These are phyloP conservation scores for Arthrobotrys entomopaga DNA, from an alignment of 2,329 filamentous ascomycete genomes.

Conservation along the genomic window DNA sequence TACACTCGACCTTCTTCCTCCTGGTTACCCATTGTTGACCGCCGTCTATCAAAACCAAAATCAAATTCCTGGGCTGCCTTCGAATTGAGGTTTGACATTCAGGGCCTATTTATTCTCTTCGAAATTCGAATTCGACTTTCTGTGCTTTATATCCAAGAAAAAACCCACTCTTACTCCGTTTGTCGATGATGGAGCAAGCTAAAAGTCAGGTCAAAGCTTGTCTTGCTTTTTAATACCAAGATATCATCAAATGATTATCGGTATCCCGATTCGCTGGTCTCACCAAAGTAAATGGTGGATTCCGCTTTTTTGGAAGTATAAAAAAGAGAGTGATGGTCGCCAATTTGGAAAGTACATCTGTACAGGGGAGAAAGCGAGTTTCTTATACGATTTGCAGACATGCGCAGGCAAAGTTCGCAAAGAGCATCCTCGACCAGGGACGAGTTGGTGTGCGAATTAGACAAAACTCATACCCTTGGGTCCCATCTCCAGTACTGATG, in stretches of 20 bases:
- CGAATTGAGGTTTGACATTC: constrained; percentile 52
- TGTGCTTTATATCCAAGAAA: constrained; percentile 14
- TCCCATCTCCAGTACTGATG: constrained; percentile 45
- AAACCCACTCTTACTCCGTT: constrained; percentile 9
- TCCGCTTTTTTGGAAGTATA: constrained; percentile 43
- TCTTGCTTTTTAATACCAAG: constrained; percentile 20
- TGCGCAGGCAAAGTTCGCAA: constrained; percentile 37
- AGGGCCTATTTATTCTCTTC: constrained; percentile 20
- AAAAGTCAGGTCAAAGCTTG: constrained; percentile 23
- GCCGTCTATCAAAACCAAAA: constrained; percentile 51
- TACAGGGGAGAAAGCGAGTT: constrained; percentile 53
- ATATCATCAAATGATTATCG: constrained; percentile 49
- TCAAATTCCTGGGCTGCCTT: constrained; percentile 46
- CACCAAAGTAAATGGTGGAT: constrained; percentile 44
- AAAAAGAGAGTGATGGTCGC: constrained; percentile 55
- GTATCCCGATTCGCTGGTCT: constrained; percentile 52
- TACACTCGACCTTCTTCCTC: constrained; percentile 48
- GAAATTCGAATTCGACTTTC: constrained; percentile 33
- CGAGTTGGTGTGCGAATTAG: constrained; percentile 51
- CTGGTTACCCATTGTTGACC: constrained; percentile 50
- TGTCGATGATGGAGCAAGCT: constrained; percentile 33
- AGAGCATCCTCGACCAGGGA: constrained; percentile 42
- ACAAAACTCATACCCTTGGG: constrained; percentile 52
- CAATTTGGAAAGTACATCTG: constrained; percentile 52
- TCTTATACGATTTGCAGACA: constrained; percentile 54